Conservation (phyloP, 2,329 filamentous ascomycete genomes). For the Incumbomyces lentus region DNA sequence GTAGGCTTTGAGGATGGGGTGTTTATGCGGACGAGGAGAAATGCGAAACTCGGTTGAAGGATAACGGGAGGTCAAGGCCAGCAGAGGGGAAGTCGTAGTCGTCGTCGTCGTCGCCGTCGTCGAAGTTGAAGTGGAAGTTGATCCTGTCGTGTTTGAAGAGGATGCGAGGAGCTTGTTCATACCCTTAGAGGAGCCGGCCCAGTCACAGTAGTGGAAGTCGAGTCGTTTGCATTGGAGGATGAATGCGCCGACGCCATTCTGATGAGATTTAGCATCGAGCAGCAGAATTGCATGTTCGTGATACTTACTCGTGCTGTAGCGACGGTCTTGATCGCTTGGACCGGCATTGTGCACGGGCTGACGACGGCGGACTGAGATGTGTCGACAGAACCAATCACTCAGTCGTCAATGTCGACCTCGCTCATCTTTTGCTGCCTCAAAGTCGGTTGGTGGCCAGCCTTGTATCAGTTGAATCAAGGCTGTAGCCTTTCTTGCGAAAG, state of each 20-base stretch:
- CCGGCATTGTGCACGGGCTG: slow-evolving; percentile 27
- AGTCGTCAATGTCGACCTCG: too few species aligned
- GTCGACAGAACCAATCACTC: too few species aligned
- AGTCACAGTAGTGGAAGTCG: slow-evolving; percentile 96
- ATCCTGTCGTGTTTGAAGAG: background rate
- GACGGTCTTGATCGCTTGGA: slow-evolving; percentile 42
- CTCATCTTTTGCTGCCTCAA: too few species aligned
- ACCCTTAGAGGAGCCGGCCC: slow-evolving; percentile 80
- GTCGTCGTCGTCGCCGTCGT: too few species aligned
- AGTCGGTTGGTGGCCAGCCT: too few species aligned
- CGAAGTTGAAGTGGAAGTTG: too few species aligned
- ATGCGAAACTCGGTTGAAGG: slow-evolving; percentile 85
- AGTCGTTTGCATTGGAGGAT: slow-evolving; percentile 94
- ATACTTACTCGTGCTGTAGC: slow-evolving; percentile 45
- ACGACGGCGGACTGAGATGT: too few species aligned
- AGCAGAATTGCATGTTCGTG: background rate
- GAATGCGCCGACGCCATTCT: slow-evolving; percentile 97
- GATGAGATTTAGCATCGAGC: slow-evolving; percentile 5
- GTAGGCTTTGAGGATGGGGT: slow-evolving; percentile 78
- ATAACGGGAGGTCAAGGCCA: slow-evolving; percentile 42
- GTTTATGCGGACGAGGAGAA: slow-evolving; percentile 77
- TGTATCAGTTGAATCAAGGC: too few species aligned
- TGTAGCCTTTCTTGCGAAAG: too few species aligned
- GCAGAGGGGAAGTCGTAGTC: slow-evolving; percentile 2
- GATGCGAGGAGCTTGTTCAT: slow-evolving; percentile 52